These are phyloP conservation scores for Apiospora saccharicola DNA, from an alignment of 2,329 filamentous ascomycete species.

Conservation along the genomic window DNA sequence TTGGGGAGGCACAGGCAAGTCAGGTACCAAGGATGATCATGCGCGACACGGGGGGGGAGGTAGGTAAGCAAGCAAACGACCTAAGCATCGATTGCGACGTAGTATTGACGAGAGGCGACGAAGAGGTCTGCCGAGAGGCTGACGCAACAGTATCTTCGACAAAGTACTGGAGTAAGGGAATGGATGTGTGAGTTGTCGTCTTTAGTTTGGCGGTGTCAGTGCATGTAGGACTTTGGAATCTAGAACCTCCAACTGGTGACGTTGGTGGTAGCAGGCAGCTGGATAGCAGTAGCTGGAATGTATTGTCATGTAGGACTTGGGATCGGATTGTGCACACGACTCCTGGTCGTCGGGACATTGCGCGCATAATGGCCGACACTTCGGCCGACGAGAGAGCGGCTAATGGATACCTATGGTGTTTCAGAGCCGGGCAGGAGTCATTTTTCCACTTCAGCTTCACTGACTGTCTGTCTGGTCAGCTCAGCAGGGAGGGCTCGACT, in stretches of 20 bases:
- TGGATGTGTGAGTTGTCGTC: conserved; percentile 1
- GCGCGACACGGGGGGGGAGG: not conserved
- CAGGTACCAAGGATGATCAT: not conserved
- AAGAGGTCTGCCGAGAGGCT: conserved; percentile 2
- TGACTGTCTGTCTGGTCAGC: not conserved
- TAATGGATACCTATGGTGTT: not conserved
- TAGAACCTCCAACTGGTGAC: conserved; percentile 1
- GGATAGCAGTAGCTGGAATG: not conserved
- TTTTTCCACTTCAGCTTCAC: conserved; percentile 8
- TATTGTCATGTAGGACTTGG: conserved; percentile 15
- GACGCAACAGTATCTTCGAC: not conserved
- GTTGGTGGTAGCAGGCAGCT: conserved; percentile 13
- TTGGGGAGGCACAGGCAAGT: not conserved
- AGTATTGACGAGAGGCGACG: not conserved
- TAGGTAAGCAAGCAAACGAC: not conserved
- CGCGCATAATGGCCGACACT: no score
- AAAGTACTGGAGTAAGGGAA: not conserved
- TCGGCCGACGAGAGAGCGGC: not conserved
- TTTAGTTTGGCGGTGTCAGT: not conserved
- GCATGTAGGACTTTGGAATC: not conserved
- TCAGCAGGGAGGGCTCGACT: not conserved
- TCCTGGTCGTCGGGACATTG: not conserved
- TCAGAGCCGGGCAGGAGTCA: not conserved
- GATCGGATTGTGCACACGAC: not conserved
- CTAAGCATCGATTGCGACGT: not conserved